Conservation (phyloP, 805 yeast genomes). For the Metschnikowia aberdeeniae region DNA sequence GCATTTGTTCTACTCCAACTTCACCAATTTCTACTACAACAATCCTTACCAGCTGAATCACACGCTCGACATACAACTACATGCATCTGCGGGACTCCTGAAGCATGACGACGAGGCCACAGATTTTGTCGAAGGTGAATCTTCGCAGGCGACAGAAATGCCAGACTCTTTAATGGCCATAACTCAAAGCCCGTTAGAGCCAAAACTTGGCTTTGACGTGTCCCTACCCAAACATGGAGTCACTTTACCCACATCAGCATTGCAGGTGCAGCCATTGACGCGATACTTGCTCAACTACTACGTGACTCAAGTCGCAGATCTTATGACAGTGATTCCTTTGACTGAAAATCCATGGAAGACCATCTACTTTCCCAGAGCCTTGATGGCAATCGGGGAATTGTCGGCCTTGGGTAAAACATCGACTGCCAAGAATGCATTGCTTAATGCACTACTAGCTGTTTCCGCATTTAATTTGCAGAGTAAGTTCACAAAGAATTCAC, state of each 20-base stretch:
- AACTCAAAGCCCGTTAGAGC: slow-evolving; percentile 34
- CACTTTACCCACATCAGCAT: slow-evolving; percentile 53
- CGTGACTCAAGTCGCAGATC: slow-evolving; percentile 70
- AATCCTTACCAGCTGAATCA: slow-evolving; percentile 38
- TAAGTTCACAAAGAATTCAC: slow-evolving; percentile 62
- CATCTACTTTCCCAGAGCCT: slow-evolving; percentile 79
- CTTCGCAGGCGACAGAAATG: slow-evolving; percentile 39
- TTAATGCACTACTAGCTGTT: slow-evolving; percentile 77
- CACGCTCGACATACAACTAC: slow-evolving; percentile 39
- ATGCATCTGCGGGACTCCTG: slow-evolving; percentile 29
- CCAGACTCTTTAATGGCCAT: slow-evolving; percentile 54
- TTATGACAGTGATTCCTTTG: slow-evolving; percentile 67
- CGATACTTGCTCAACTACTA: slow-evolving; percentile 70
- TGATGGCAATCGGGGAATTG: slow-evolving; percentile 77
- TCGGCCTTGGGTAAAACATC: slow-evolving; percentile 71
- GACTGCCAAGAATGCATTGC: slow-evolving; percentile 68
- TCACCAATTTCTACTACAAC: slow-evolving; percentile 36
- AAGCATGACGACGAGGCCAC: slow-evolving; percentile 27
- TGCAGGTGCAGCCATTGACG: slow-evolving; percentile 65
- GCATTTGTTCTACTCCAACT: slow-evolving; percentile 36
- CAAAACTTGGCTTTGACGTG: slow-evolving; percentile 42
- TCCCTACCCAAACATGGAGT: slow-evolving; percentile 25
- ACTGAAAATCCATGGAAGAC: slow-evolving; percentile 86
- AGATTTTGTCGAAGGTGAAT: slow-evolving; percentile 34
- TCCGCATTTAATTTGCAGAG: slow-evolving; percentile 77